Conservation (phyloP, 1,284 basidiomycete genomes). For the Ganoderma leucocontextum region DNA sequence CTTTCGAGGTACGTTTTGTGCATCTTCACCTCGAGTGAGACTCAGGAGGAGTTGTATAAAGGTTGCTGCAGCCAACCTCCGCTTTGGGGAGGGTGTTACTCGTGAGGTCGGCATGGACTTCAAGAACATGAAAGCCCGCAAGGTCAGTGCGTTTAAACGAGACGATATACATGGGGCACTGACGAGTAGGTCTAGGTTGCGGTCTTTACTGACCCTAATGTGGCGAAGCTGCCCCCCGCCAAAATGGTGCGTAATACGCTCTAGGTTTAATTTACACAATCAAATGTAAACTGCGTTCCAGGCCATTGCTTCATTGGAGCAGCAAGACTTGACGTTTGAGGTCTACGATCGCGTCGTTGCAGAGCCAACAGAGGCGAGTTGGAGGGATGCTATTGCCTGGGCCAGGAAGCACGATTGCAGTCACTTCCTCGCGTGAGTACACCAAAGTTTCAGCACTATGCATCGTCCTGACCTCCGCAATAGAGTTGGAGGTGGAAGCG, state of each 20-base stretch:
- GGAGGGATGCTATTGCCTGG: slow-evolving; percentile 90
- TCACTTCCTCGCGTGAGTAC: slow-evolving; percentile 88
- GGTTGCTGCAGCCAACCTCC: slow-evolving; percentile 91
- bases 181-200: slow-evolving; percentile 69
- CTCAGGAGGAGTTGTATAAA: slow-evolving; percentile 39
- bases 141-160: slow-evolving; percentile 51
- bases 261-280: slow-evolving; percentile 3
- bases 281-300: slow-evolving; percentile 40
- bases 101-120: slow-evolving; percentile 94
- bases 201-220: slow-evolving; percentile 91
- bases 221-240: slow-evolving; percentile 86
- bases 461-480: slow-evolving; percentile 15
- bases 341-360: slow-evolving; percentile 87
- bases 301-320: slow-evolving; percentile 83
- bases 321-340: slow-evolving; percentile 80
- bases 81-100: slow-evolving; percentile 91
- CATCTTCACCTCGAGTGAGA: neutral
- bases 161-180: slow-evolving; percentile 20
- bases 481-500: slow-evolving; percentile 93
- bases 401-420: slow-evolving; percentile 87
- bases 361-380: slow-evolving; percentile 93
- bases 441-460: slow-evolving; percentile 7
- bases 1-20: slow-evolving; percentile 81
- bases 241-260: slow-evolving; percentile 63
- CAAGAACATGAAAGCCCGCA: slow-evolving; percentile 88